Evolutionary conservation across 1,139 yeast species (phyloP), one percentile per base, ranked within the genome.

Genomic region (Taphrina sp.): DNA sequence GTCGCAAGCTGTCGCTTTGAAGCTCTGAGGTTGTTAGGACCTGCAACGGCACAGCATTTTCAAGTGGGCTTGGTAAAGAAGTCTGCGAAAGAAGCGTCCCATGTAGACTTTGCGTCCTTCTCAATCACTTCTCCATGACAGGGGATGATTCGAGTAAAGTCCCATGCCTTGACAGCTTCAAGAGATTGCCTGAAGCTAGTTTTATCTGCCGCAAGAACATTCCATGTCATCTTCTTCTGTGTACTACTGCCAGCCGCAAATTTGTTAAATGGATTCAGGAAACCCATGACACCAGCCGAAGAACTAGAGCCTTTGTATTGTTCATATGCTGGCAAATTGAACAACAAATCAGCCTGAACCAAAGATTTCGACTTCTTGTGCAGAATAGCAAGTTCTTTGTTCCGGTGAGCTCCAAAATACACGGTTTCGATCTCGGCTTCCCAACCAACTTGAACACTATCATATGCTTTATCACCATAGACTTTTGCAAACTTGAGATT

Each of bases 111-210:
- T 22, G 60, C 63, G 20, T 58, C 58, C 20, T 36, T n/a, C 31
- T 77, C 79, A 57, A 80, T 67, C 14, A 79, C 71, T 57, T 76
- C 77, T 5, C 86, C 87, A 64, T 82, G 87, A 61, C 83, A 78
- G 64, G 77, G 72, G 31, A 82, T 75, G 57, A 81, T 71, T 19
- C 71, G 69, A 20, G 76, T 73, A 60, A 80, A 76, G 45, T 76
- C 76, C 80, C 80, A 76, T 10, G 62, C 56, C 52, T 67, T 61
- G 45, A 80, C 69, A n/a, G 41, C 47, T 3, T 56, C 51, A 36
- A 56, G 20, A 74, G 60, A 34, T 63, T 67, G 5, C 72, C 66
- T 22, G 39, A 49, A 37, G 7, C 39, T 19, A 42, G 16, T 24
- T 34, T 42, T 38, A 35, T 54, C 49, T 34, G 43, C 47, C 24